These are phyloP conservation scores for Dictyostelium purpureum DNA, from an alignment of 78 protist species.

Conservation along the genomic window DNA sequence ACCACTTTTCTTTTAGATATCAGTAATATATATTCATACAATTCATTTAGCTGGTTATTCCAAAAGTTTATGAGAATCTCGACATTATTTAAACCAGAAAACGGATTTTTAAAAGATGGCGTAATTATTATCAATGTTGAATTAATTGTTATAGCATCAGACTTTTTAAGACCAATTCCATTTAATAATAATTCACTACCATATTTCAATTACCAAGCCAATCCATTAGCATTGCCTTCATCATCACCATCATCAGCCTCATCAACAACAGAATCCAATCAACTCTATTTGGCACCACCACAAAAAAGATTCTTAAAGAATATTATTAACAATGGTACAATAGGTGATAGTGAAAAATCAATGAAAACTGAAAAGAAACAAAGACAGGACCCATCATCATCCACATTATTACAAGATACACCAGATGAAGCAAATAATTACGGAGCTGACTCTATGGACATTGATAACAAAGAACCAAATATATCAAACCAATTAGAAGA, in stretches of 20 bases:
- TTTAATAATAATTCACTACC: background rate
- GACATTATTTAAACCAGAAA: conserved; percentile 42
- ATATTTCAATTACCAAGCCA: background rate
- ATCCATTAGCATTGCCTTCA: background rate
- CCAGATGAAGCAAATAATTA: background rate
- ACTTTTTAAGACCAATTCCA: conserved; percentile 70
- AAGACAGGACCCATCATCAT: background rate
- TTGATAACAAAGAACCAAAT: background rate
- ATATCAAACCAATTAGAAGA: conserved; percentile 4
- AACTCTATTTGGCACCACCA: too few relatives aligned
- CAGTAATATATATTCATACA: conserved; percentile 71
- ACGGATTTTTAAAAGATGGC: conserved; percentile 51
- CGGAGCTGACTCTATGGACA: background rate
- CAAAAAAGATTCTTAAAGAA: background rate
- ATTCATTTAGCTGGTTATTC: conserved; percentile 75
- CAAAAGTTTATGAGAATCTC: conserved; percentile 70
- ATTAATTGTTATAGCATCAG: conserved; percentile 46
- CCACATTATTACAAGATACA: background rate
- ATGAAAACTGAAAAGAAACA: conserved; percentile 13
- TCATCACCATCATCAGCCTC: background rate
- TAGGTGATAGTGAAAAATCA: conserved; percentile 9
- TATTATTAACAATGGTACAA: background rate
- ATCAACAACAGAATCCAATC: background rate
- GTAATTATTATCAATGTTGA: conserved; percentile 52
- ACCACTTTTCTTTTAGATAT: conserved; percentile 3